Evolutionary conservation across 2,329 filamentous ascomycete species (phyloP), one percentile per base, ranked within the genome.

Genomic region (Penicillium sumatraense): DNA sequence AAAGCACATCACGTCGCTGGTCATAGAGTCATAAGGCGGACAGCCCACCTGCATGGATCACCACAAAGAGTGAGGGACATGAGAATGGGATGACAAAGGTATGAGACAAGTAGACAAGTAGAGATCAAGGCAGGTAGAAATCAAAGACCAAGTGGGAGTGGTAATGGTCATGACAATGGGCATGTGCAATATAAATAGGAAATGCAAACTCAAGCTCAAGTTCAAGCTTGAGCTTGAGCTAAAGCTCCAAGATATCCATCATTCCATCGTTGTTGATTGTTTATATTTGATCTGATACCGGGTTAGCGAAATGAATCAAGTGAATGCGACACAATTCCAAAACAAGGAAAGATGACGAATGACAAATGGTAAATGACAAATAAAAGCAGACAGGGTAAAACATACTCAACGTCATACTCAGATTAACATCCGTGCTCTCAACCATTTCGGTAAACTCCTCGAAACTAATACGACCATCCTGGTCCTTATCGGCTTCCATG

Each of bases 391-490:
- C 46, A 42, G 41, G 21, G 18, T 26, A 35, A 36, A 52, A 74
- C 80, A 73, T 78, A 82, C 84, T 85, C 73, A 88, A 74, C 46
- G 85, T 88, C 85, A 88, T 87, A 73, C 85, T 88, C 81, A 87
- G 82, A 57, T 81, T 83, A 44, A 88, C 81, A 73, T 88, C 86
- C 23, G 93, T 98, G 74, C 89, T 96, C 83, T 97, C 93, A 49
- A 99, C 95, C 93, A 99, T 98, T 80, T 95, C 91, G 58, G 88
- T 93, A 74, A 99, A 99, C 83, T 99, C 95, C 78, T 98, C 92
- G 70, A 99, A 99, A 81, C 91, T 96, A 75, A 99, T 98, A 83
- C 96, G 96, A 70, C 95, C 95, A 75, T 99, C 95, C 58, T 88
- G 87, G 77, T 99, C 95, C 66, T 93, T 83, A 77, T 99, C 95